Evolutionary conservation across 768 basidiomycete genomes (phyloP).

Genomic region (Tephrocybe sp.): DNA sequence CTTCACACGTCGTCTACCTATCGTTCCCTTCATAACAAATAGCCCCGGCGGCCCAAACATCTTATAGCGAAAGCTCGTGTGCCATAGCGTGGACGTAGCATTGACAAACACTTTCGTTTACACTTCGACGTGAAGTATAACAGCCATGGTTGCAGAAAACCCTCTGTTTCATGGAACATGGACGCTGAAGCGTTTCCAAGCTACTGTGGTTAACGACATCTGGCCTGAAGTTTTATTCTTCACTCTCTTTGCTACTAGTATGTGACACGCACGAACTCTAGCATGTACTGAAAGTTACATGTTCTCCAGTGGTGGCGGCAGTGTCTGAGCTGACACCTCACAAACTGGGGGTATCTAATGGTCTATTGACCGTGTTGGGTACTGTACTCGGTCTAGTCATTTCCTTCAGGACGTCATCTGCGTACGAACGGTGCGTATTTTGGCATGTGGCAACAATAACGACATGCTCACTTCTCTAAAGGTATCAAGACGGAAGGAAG

Average conservation of each 20-base stretch:
- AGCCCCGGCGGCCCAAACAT: neutral
- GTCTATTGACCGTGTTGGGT: conserved; percentile 68
- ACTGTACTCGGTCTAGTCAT: conserved; percentile 71
- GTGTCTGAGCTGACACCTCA: conserved; percentile 48
- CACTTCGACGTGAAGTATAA: neutral
- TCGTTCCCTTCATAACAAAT: conserved; percentile 1
- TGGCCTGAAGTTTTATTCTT: conserved; percentile 66
- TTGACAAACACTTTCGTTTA: neutral
- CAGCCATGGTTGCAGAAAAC: conserved; percentile 39
- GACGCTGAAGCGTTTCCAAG: conserved; percentile 49
- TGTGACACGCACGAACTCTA: conserved; percentile 5
- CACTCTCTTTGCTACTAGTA: conserved; percentile 55
- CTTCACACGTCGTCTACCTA: neutral
- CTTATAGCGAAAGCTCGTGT: neutral
- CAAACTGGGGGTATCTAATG: conserved; percentile 49
- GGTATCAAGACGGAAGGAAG: conserved; percentile 68
- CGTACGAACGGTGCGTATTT: conserved; percentile 55
- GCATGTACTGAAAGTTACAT: neutral
- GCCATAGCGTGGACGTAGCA: neutral
- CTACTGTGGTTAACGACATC: conserved; percentile 64
- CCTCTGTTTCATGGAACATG: conserved; percentile 46
- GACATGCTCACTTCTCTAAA: conserved; percentile 17
- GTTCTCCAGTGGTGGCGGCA: conserved; percentile 48
- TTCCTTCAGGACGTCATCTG: conserved; percentile 70
- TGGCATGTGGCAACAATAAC: neutral